Conservation (phyloP, 2,329 filamentous ascomycete species). For the Aspergillus tanneri region DNA sequence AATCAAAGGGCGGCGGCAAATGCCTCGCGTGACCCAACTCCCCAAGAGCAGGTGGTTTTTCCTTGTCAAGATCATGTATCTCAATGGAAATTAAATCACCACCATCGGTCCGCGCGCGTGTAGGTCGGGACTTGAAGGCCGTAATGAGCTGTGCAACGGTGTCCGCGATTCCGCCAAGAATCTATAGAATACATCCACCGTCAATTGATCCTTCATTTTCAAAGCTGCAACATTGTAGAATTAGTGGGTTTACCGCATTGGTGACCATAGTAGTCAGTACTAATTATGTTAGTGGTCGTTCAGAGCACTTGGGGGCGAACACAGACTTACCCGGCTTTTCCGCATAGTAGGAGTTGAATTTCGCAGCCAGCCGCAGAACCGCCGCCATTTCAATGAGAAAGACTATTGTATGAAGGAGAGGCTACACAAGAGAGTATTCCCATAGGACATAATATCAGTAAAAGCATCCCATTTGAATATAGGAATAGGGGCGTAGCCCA, state of each 20-base stretch:
- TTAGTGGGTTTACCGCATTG: constrained; percentile 68
- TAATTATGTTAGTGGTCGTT: constrained; percentile 34
- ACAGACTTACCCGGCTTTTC: constrained; percentile 70
- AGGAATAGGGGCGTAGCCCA: background rate
- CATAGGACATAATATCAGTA: no score
- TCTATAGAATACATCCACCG: constrained; percentile 40
- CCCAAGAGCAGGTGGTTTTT: constrained; percentile 64
- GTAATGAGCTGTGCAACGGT: constrained; percentile 94
- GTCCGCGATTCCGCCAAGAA: constrained; percentile 92
- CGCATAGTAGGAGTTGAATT: constrained; percentile 93
- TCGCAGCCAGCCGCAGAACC: constrained; percentile 74
- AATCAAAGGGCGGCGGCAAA: constrained; percentile 84
- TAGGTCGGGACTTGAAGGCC: constrained; percentile 63
- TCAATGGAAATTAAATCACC: constrained; percentile 79
- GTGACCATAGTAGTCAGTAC: constrained; percentile 99
- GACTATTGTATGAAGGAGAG: constrained; percentile 79
- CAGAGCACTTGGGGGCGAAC: constrained; percentile 1
- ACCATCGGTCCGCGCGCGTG: constrained; percentile 55
- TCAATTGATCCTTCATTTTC: constrained; percentile 9
- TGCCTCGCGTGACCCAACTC: constrained; percentile 65
- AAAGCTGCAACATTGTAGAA: background rate
- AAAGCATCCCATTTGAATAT: no score
- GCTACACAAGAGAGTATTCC: constrained; percentile 56
- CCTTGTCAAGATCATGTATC: constrained; percentile 81
- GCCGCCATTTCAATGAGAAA: constrained; percentile 87